phyloP scores from a whole-genome alignment of 805 yeast genomes.

The Saccharomyces jurei region DNA sequence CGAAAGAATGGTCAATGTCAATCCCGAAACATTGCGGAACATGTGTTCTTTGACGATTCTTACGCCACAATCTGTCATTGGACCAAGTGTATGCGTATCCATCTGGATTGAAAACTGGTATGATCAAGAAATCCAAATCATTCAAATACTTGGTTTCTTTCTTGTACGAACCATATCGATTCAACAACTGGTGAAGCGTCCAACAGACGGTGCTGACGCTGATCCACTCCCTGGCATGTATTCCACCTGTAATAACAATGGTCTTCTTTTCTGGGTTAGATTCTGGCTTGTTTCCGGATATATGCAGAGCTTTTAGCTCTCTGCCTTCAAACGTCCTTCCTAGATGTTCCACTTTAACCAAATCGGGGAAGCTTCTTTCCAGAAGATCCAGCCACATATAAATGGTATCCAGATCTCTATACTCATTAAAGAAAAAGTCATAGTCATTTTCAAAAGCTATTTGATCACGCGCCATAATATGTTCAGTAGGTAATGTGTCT shows the following conservation, averaged over 20 bases:
- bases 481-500: slow-evolving; percentile 43
- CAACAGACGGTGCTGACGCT: slow-evolving; percentile 63
- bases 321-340: slow-evolving; percentile 76
- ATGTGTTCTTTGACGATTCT: slow-evolving; percentile 72
- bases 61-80: slow-evolving; percentile 76
- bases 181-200: slow-evolving; percentile 40
- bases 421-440: slow-evolving; percentile 62
- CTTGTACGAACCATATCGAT: slow-evolving; percentile 36
- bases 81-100: slow-evolving; percentile 84
- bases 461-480: slow-evolving; percentile 2
- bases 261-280: slow-evolving; percentile 44
- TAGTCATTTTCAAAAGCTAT: slow-evolving; percentile 12
- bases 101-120: slow-evolving; percentile 86
- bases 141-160: slow-evolving; percentile 43
- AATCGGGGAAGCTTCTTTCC: slow-evolving; percentile 52
- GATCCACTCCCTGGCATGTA: slow-evolving; percentile 89
- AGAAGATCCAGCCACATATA: slow-evolving; percentile 64
- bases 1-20: slow-evolving; percentile 80
- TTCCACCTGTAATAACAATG: slow-evolving; percentile 72
- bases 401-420: slow-evolving; percentile 59
- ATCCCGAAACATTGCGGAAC: slow-evolving; percentile 67
- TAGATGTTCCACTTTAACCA: slow-evolving; percentile 54
- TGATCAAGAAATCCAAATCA: slow-evolving; percentile 59
- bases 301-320: slow-evolving; percentile 56
- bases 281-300: slow-evolving; percentile 41